Evolutionary conservation across 805 yeast species (phyloP).

Genomic region (Sugiyamaella mastotermitis): DNA sequence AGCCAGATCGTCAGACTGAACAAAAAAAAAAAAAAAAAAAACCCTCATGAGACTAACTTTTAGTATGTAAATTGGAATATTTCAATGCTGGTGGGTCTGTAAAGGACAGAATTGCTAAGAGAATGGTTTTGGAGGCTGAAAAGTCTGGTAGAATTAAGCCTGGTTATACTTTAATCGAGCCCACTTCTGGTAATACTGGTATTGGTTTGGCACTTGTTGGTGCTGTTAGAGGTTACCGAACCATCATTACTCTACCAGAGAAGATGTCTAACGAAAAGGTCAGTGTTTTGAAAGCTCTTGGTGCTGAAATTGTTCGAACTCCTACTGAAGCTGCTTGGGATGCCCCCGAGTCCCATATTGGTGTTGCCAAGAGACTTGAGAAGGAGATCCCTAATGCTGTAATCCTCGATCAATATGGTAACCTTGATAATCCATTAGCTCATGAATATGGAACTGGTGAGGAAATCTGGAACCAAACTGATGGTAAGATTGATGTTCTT

Average conservation of each 20-base stretch:
- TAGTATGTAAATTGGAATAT: conserved; percentile 70
- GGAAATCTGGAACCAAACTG: conserved; percentile 78
- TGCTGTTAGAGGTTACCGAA: conserved; percentile 80
- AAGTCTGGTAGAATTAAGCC: conserved; percentile 71
- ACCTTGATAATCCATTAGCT: conserved; percentile 73
- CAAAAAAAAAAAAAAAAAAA: too few relatives aligned
- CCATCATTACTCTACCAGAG: conserved; percentile 83
- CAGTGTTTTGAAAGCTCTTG: conserved; percentile 78
- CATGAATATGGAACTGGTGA: conserved; percentile 80
- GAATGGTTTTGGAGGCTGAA: conserved; percentile 85
- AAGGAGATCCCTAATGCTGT: conserved; percentile 81
- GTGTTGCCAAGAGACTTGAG: conserved; percentile 75
- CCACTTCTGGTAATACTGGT: conserved; percentile 89
- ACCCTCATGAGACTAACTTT: conserved; percentile 12
- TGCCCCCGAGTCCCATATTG: conserved; percentile 85
- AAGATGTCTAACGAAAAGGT: conserved; percentile 91
- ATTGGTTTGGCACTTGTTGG: conserved; percentile 84
- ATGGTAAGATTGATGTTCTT: conserved; percentile 62
- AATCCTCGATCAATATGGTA: conserved; percentile 77
- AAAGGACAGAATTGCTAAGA: conserved; percentile 80
- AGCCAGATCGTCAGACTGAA: not conserved
- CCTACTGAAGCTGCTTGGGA: conserved; percentile 94
- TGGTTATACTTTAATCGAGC: conserved; percentile 81
- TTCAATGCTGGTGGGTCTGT: conserved; percentile 90
- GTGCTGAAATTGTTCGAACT: conserved; percentile 86